Evolutionary conservation across 148 eudicot species (phyloP).

Genomic region (Camellia sinensis): DNA sequence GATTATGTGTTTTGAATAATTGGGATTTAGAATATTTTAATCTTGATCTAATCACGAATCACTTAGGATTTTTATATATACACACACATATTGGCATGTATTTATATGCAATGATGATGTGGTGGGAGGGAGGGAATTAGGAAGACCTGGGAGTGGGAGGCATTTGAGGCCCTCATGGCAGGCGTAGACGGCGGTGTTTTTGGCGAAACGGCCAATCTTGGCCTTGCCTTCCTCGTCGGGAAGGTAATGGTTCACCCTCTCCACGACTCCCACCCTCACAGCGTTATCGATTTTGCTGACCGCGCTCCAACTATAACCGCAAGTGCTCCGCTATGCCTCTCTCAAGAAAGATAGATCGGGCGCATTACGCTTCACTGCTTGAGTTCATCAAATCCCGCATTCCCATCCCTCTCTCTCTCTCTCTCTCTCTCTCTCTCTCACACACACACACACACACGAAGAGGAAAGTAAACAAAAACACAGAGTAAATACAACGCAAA

Average conservation of each 20-base stretch:
- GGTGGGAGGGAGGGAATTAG: background rate
- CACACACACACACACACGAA: too few relatives aligned
- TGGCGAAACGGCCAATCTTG: conserved; percentile 18
- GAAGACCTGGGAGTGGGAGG: conserved; percentile 22
- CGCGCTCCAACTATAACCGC: conserved; percentile 10
- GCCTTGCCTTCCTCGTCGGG: conserved; percentile 19
- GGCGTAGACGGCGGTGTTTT: conserved; percentile 25
- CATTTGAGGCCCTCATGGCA: conserved; percentile 20
- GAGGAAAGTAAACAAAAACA: background rate
- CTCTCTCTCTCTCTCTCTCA: background rate
- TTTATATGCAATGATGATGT: too few relatives aligned
- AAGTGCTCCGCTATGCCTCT: conserved; percentile 16
- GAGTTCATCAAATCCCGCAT: conserved; percentile 23
- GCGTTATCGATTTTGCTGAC: conserved; percentile 15
- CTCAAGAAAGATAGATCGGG: conserved; percentile 20
- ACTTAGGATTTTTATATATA: too few relatives aligned
- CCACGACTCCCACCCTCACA: conserved; percentile 7
- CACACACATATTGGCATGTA: too few relatives aligned
- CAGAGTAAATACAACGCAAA: too few relatives aligned
- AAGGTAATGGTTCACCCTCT: conserved; percentile 13
- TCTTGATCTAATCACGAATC: too few relatives aligned
- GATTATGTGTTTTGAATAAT: too few relatives aligned
- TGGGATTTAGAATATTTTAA: too few relatives aligned
- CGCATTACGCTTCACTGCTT: conserved; percentile 19
- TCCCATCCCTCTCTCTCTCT: conserved; percentile 19